Evolutionary conservation across 495 filamentous ascomycete genomes (phyloP).

Genomic region (Penicillium malachiteum): DNA sequence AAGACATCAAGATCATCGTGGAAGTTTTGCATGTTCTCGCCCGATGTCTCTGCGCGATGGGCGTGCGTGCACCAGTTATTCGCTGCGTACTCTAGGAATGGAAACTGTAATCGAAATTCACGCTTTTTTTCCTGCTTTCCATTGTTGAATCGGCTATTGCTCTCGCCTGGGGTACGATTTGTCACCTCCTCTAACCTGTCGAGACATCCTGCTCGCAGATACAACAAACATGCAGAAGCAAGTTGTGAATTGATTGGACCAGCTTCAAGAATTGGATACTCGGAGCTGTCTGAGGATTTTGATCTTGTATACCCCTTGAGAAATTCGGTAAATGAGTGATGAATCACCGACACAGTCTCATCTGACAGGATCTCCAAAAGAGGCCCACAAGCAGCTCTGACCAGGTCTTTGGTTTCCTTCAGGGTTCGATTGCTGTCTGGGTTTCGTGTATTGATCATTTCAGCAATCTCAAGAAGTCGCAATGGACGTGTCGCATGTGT

Average conservation of each 20-base stretch:
- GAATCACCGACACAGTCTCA: conserved; percentile 49
- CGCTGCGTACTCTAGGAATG: not conserved
- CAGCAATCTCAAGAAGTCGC: conserved; percentile 48
- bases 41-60: not conserved
- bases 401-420: conserved; percentile 26
- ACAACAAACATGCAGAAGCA: not conserved
- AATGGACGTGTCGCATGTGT: conserved; percentile 51
- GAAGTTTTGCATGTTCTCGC: not conserved
- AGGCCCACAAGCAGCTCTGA: conserved; percentile 43
- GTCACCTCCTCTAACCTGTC: not conserved
- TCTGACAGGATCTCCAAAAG: conserved; percentile 50
- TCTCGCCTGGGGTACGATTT: too few species aligned
- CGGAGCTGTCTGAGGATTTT: not conserved
- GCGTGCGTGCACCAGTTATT: conserved; percentile 1
- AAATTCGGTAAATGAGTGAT: conserved; percentile 56
- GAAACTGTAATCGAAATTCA: not conserved
- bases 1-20: not conserved
- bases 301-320: conserved; percentile 16
- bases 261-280: not conserved
- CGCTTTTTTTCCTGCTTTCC: not conserved
- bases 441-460: conserved; percentile 23
- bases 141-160: not conserved
- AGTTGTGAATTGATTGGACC: not conserved
- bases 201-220: not conserved
- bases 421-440: not conserved